These are phyloP conservation scores for Trametes cubensis DNA, from an alignment of 768 basidiomycete genomes.

Conservation along the genomic window DNA sequence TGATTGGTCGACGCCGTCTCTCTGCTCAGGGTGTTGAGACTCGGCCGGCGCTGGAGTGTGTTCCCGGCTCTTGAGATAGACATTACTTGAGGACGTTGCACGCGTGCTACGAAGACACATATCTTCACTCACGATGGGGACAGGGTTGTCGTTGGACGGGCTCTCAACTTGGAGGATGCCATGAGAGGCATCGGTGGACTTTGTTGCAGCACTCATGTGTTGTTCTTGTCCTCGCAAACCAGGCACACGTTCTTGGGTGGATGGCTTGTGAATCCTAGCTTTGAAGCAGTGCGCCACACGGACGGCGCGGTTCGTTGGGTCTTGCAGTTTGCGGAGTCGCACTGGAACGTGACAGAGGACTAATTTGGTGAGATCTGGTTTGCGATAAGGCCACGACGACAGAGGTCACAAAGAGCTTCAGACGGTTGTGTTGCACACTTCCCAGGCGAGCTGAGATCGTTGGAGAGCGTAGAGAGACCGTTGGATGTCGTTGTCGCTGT, in stretches of 20 bases:
- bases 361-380: conserved; percentile 12
- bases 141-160: conserved; percentile 1
- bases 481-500: conserved; percentile 8
- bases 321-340: neutral
- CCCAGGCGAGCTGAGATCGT: no score
- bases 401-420: neutral
- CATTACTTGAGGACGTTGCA: neutral
- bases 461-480: neutral
- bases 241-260: conserved; percentile 10
- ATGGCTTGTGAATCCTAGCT: neutral
- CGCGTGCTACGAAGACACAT: neutral
- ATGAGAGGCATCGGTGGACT: neutral
- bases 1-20: neutral
- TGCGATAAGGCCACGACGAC: conserved; percentile 8
- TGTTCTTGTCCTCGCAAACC: conserved; percentile 2
- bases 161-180: neutral
- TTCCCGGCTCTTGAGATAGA: conserved; percentile 2
- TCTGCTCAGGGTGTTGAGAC: conserved; percentile 12
- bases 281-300: conserved; percentile 8
- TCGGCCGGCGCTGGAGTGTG: neutral
- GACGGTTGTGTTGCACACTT: no score
- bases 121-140: conserved; percentile 14
- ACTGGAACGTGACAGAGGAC: conserved; percentile 14
- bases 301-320: conserved; percentile 6
- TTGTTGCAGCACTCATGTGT: conserved; percentile 18